A percentile compares a stretch with the other conserved stretches of the same genome.
These are phyloP conservation scores for Paragyromitra xinjiangensis DNA, from an alignment of 495 filamentous ascomycete species.

Conservation along the genomic window DNA sequence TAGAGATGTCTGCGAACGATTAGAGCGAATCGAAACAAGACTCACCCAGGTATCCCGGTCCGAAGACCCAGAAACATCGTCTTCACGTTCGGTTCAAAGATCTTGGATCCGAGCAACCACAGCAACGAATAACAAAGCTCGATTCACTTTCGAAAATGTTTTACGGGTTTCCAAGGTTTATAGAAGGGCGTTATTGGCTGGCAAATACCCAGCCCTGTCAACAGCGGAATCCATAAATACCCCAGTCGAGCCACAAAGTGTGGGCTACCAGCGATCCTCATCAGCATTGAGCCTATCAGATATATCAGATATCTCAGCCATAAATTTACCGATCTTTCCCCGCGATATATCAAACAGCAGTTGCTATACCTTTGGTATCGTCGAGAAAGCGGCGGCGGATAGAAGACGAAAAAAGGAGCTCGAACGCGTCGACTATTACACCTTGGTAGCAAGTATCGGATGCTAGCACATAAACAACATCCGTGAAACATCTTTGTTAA, in stretches of 20 bases:
- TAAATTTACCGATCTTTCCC: not conserved
- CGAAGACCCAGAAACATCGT: not conserved
- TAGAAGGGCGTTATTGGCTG: not conserved
- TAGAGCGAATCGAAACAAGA: not conserved
- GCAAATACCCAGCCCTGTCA: not conserved
- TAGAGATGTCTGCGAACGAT: not conserved
- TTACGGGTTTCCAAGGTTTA: constrained; percentile 8
- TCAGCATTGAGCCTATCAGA: not conserved
- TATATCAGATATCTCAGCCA: not conserved
- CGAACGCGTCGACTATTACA: not conserved
- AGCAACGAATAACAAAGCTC: not conserved
- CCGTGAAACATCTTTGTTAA: not conserved
- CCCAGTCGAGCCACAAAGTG: not conserved
- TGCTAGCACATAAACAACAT: not conserved
- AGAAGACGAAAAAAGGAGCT: not conserved
- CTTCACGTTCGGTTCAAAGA: not conserved
- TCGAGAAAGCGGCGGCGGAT: not conserved
- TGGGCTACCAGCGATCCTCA: not conserved
- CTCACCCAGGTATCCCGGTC: not conserved
- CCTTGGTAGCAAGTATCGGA: not conserved
- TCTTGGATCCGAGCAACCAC: not conserved
- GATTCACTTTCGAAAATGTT: not conserved
- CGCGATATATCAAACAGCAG: not conserved
- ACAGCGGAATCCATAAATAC: not conserved
- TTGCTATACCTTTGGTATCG: not conserved